Evolutionary conservation across 257 asterid genomes (phyloP).

Genomic region (Mitragyna speciosa): DNA sequence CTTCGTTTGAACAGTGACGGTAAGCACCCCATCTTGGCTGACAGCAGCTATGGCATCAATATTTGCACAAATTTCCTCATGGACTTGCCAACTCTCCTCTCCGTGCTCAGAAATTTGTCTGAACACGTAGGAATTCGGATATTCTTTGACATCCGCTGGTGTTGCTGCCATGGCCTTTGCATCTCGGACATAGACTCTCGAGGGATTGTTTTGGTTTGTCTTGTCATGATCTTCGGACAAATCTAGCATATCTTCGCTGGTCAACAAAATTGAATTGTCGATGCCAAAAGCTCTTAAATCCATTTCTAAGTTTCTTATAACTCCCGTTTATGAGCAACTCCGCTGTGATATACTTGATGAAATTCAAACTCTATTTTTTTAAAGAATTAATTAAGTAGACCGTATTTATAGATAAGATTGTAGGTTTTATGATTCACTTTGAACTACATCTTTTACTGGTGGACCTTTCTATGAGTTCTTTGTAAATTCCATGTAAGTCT

Average conservation of each 20-base stretch:
- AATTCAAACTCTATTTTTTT: too few relatives aligned
- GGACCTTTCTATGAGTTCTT: too few relatives aligned
- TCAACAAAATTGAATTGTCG: not conserved
- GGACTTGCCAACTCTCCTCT: constrained; percentile 58
- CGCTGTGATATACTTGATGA: too few relatives aligned
- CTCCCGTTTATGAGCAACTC: not conserved
- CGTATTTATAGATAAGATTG: too few relatives aligned
- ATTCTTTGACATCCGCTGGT: constrained; percentile 73
- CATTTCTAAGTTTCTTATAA: not conserved
- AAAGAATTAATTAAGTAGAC: too few relatives aligned
- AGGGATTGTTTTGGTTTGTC: constrained; percentile 36
- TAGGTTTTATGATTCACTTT: too few relatives aligned
- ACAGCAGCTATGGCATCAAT: constrained; percentile 58
- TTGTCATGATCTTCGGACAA: constrained; percentile 23
- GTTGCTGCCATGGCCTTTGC: constrained; percentile 79
- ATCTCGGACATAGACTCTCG: constrained; percentile 62
- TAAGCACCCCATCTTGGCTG: constrained; percentile 69
- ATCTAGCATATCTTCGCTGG: not conserved
- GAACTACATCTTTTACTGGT: too few relatives aligned
- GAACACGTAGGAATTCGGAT: constrained; percentile 50
- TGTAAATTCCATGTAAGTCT: too few relatives aligned
- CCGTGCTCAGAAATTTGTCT: constrained; percentile 60
- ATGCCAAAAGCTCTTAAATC: constrained; percentile 2
- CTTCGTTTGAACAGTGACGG: constrained; percentile 58
- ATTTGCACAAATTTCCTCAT: constrained; percentile 65